phyloP scores from a whole-genome alignment of 352 stramenopile genomes.

The Aphanomyces cochlioides region DNA sequence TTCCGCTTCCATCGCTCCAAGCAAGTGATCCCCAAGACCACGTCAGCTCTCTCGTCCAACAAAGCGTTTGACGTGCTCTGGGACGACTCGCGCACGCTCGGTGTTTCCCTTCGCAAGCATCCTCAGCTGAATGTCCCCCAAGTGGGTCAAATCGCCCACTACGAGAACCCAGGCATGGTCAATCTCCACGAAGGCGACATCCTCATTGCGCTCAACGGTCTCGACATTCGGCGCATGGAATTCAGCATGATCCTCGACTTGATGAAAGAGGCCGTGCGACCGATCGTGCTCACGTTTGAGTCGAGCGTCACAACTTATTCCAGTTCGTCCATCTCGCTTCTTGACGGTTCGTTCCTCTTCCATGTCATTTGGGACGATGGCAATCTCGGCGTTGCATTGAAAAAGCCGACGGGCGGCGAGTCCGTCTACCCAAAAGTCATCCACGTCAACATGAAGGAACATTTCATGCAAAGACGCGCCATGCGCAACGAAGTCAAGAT shows the following conservation, averaged over 20 bases:
- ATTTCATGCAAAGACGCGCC: neutral
- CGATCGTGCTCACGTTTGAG: slow-evolving; percentile 23
- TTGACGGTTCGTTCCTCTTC: slow-evolving; percentile 71
- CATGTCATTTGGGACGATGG: slow-evolving; percentile 43
- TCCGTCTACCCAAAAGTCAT: slow-evolving; percentile 5
- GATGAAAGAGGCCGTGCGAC: neutral
- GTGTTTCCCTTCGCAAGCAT: slow-evolving; percentile 9
- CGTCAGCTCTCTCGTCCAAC: neutral
- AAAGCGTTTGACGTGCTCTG: slow-evolving; percentile 19
- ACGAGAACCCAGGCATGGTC: slow-evolving; percentile 24
- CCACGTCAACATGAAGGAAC: neutral
- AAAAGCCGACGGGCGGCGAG: neutral
- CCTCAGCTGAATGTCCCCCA: neutral
- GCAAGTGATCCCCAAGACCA: neutral
- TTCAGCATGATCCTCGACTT: slow-evolving; percentile 12
- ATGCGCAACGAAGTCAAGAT: slow-evolving; percentile 6
- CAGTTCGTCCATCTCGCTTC: slow-evolving; percentile 41
- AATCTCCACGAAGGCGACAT: slow-evolving; percentile 19
- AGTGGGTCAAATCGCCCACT: slow-evolving; percentile 17
- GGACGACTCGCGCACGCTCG: neutral
- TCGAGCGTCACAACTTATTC: slow-evolving; percentile 3
- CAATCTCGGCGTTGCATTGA: slow-evolving; percentile 2
- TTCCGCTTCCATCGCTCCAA: slow-evolving; percentile 1
- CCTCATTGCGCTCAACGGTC: slow-evolving; percentile 11
- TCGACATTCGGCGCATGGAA: slow-evolving; percentile 13